Base-by-base conservation (phyloP, 768 basidiomycete genomes). In the Obba rivulosa region DNA sequence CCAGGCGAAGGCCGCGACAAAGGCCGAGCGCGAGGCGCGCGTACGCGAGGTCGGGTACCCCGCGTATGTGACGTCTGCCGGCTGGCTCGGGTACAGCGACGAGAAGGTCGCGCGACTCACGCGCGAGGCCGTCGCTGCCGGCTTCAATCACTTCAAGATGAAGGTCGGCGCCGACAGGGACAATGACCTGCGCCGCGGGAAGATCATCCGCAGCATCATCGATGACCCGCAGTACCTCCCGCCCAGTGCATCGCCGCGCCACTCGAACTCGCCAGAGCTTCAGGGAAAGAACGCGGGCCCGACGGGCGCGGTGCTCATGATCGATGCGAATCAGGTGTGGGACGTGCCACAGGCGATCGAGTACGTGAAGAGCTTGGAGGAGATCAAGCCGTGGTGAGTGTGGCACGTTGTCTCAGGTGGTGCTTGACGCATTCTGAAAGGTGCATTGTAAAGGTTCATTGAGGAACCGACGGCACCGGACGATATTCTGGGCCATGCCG, bases 71-170 rank as follows among this genome's bases (percentile, higher is more conserved):
- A 95, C 93, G 17, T 90, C 87, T 22, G 92, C 87, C 31, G 92
- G 92, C 39, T 95, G 92, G 93, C 78, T 95, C 21, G 87, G 92
- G 2, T 98, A 97, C 69, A 81, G 78, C 16, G 93, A 97, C 63
- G 93, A 95, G 63, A 96, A 96, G 62, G 82, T 98, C 21, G 78
- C 81, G 1, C 77, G 82, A 8, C 77, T 98, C 44, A 96, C 92
- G 8, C 83, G 82, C 59, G 90, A 93, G 62, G 89, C 92, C 25
- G 74, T 98, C 44, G 68, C 76, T 20, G 80, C 78, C 38, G 94
- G 94, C 18, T 98, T 98, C 79, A 95, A 91, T 70, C 93, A 96
- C 70, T 98, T 98, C 80, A 97, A 97, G 71, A 93, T 97, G 85
- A 98, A 97, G 72, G 95, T 98, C 55, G 95, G 95, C 45, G 85